Conservation (phyloP, 2,329 filamentous ascomycete species). For the Torrubiella hemipterigena region DNA sequence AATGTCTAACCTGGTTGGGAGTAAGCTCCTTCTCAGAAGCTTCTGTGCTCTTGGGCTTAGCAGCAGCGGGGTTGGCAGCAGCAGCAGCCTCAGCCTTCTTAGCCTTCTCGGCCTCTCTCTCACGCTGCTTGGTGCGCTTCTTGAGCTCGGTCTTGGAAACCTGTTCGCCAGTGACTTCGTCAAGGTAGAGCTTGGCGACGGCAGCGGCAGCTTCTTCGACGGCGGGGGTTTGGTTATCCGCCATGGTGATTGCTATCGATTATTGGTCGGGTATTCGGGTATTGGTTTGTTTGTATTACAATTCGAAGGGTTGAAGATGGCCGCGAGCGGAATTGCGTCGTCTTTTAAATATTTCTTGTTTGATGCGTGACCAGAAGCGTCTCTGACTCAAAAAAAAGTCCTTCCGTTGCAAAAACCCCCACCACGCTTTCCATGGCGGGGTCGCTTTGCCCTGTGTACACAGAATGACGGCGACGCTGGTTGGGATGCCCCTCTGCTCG, state of each 20-base stretch:
- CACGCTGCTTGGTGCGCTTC: conserved; percentile 86
- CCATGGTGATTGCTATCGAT: conserved; percentile 14
- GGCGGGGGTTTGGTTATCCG: conserved; percentile 17
- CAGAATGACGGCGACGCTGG: too few species aligned
- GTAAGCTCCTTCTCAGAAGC: conserved; percentile 43
- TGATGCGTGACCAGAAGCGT: too few species aligned
- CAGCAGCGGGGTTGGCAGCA: conserved; percentile 53
- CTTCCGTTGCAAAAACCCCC: too few species aligned
- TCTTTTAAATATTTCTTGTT: too few species aligned
- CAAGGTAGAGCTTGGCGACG: conserved; percentile 66
- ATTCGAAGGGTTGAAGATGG: too few species aligned
- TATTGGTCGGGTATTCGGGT: too few species aligned
- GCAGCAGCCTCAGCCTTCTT: conserved; percentile 47
- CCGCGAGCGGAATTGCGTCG: too few species aligned
- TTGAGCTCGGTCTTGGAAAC: conserved; percentile 82
- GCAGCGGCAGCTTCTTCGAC: conserved; percentile 41
- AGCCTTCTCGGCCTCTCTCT: conserved; percentile 79
- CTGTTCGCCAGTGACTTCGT: conserved; percentile 86
- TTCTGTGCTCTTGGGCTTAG: conserved; percentile 47
- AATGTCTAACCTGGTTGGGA: conserved; percentile 33
- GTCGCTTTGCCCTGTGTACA: too few species aligned
- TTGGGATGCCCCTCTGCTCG: too few species aligned
- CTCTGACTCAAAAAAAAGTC: too few species aligned
- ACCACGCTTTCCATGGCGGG: too few species aligned
- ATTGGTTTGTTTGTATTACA: too few species aligned